Percentiles rank a stretch among this genome's conserved stretches.
Evolutionary conservation across 805 yeast genomes (phyloP).

Genomic region (Sungouiozyma ichnusensis): DNA sequence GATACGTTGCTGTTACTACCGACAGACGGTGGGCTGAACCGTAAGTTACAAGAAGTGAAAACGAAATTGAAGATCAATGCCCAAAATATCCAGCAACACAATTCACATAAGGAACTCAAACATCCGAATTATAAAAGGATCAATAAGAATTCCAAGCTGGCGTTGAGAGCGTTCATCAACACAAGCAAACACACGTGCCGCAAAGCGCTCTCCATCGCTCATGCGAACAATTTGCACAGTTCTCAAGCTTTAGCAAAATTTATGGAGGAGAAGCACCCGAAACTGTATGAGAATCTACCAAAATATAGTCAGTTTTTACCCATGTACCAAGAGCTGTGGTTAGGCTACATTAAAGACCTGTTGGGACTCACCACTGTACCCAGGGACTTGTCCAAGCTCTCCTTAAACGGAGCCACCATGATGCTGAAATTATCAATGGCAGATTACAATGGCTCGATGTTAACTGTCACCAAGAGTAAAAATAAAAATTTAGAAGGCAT

Average conservation of each 20-base stretch:
- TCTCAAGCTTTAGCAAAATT: conserved; percentile 16
- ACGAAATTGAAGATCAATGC: conserved; percentile 10
- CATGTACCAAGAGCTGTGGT: conserved; percentile 58
- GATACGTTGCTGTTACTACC: conserved; percentile 26
- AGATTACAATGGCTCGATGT: conserved; percentile 69
- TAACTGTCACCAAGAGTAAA: conserved; percentile 48
- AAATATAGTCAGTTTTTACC: conserved; percentile 41
- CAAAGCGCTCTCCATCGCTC: conserved; percentile 21
- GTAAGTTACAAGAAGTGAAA: conserved; percentile 15
- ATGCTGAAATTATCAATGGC: conserved; percentile 58
- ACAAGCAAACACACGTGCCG: conserved; percentile 15
- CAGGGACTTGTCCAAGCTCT: conserved; percentile 9
- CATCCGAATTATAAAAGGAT: conserved; percentile 19
- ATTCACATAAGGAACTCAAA: conserved; percentile 1
- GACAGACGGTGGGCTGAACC: conserved; percentile 26
- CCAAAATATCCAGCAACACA: conserved; percentile 2
- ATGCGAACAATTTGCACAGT: conserved; percentile 9
- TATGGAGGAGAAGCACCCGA: conserved; percentile 12
- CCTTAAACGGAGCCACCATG: conserved; percentile 24
- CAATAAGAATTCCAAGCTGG: conserved; percentile 24
- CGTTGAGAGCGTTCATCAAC: conserved; percentile 22
- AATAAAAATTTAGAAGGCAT: conserved; percentile 50
- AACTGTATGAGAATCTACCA: conserved; percentile 21
- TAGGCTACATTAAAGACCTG: conserved; percentile 50
- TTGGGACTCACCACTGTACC: conserved; percentile 29